A percentile compares a stretch with the other conserved stretches of the same genome.
These are phyloP conservation scores for Coemansia sp. DNA, from an alignment of 192 early-diverging fungal species.

Conservation along the genomic window DNA sequence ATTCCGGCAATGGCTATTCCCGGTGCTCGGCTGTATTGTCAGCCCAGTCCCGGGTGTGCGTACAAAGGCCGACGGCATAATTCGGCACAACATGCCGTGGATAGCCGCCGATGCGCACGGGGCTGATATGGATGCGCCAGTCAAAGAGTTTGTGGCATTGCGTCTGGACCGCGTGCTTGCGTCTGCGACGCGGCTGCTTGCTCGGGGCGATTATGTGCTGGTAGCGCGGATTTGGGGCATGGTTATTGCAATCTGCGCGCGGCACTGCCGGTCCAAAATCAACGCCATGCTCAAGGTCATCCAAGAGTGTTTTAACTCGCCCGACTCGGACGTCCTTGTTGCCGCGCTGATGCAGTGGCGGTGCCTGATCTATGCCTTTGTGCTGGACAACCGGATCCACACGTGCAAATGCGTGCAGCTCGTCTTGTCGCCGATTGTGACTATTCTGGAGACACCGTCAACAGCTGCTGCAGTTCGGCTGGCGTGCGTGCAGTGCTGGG, in stretches of 20 bases:
- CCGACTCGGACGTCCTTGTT: conserved; percentile 15
- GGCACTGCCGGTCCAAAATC: conserved; percentile 19
- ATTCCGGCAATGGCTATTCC: conserved; percentile 33
- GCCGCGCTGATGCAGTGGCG: conserved; percentile 49
- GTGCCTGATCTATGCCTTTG: conserved; percentile 49
- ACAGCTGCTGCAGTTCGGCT: conserved; percentile 9
- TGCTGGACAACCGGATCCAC: conserved; percentile 19
- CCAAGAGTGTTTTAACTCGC: conserved; percentile 43
- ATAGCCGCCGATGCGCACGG: conserved; percentile 36
- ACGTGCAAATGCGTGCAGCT: conserved; percentile 26
- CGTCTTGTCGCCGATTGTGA: conserved; percentile 27
- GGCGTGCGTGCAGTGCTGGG: conserved; percentile 45
- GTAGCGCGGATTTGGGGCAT: conserved; percentile 47
- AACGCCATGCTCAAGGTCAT: conserved; percentile 26
- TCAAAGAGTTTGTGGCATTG: conserved; percentile 13
- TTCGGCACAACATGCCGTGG: conserved; percentile 49
- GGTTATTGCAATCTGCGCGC: conserved; percentile 32
- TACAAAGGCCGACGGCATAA: conserved; percentile 36
- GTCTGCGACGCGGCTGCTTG: conserved; percentile 13
- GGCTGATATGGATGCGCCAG: conserved; percentile 22
- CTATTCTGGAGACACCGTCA: conserved; percentile 5
- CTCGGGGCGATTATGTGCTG: conserved; percentile 19
- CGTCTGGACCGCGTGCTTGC: conserved; percentile 17
- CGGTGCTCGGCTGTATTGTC: conserved; percentile 31
- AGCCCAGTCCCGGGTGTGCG: conserved; percentile 42